Evolutionary conservation across 202 grass and related monocot genomes (phyloP).

Genomic region (Musa balbisiana): DNA sequence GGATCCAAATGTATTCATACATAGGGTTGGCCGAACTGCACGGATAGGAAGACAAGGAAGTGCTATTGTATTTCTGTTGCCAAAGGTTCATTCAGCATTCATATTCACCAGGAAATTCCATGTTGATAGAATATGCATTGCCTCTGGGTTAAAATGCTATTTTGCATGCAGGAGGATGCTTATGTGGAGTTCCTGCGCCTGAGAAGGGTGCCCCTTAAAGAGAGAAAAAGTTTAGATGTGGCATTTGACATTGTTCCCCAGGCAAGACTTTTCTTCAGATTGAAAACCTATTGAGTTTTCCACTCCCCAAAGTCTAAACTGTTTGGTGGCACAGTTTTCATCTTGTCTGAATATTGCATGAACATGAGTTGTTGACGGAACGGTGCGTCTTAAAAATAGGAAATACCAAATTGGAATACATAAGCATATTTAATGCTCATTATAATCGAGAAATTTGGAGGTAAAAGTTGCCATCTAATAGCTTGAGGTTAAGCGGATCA

Average conservation of each 20-base stretch:
- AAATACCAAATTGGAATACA: no score
- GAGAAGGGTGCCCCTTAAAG: constrained; percentile 68
- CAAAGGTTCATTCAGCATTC: constrained; percentile 39
- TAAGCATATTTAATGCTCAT: no score
- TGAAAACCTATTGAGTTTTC: not conserved
- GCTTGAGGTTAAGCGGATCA: not conserved
- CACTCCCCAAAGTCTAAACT: not conserved
- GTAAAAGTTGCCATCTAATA: not conserved
- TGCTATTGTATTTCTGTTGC: constrained; percentile 85
- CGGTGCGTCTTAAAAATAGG: no score
- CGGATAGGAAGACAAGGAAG: constrained; percentile 89
- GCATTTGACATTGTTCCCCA: constrained; percentile 57
- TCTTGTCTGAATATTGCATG: not conserved
- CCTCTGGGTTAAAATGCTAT: constrained; percentile 10
- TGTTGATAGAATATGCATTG: not conserved
- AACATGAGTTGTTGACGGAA: no score
- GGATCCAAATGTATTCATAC: constrained; percentile 95
- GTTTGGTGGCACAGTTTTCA: not conserved
- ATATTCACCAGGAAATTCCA: not conserved
- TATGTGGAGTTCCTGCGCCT: constrained; percentile 88
- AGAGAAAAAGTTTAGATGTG: constrained; percentile 40
- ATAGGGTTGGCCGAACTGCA: constrained; percentile 90
- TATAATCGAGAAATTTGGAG: no score
- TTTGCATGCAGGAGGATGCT: constrained; percentile 58
- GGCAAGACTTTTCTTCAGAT: constrained; percentile 30